Conservation (phyloP, 176 grass and related monocot genomes). For the Typha latifolia region DNA sequence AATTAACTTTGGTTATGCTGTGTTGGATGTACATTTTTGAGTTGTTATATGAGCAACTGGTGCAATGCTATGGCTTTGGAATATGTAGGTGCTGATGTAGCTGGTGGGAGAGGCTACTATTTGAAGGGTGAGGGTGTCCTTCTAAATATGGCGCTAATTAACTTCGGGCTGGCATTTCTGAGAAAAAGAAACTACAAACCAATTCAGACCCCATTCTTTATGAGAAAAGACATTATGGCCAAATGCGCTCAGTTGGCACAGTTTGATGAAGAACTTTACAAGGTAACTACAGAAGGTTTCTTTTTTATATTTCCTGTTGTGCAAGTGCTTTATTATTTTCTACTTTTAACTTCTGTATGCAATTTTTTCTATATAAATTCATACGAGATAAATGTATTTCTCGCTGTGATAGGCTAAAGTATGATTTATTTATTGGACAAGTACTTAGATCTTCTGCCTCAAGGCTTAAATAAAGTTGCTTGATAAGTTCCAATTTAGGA, state of each 20-base stretch:
- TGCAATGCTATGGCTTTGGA: conserved; percentile 2
- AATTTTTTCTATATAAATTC: background rate
- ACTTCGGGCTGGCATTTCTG: conserved; percentile 78
- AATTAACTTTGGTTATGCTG: too few species aligned
- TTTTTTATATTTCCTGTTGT: conserved; percentile 3
- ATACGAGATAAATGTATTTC: too few species aligned
- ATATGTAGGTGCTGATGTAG: conserved; percentile 67
- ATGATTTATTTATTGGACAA: too few species aligned
- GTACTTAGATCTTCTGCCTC: too few species aligned
- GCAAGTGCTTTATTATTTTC: too few species aligned
- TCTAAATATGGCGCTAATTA: conserved; percentile 77
- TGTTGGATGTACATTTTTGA: too few species aligned
- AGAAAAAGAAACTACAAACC: conserved; percentile 33
- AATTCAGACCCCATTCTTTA: conserved; percentile 96
- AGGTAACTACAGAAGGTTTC: conserved; percentile 27
- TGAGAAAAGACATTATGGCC: conserved; percentile 93
- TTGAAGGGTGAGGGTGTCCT: conserved; percentile 77
- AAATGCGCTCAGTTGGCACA: conserved; percentile 92
- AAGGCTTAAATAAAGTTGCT: too few species aligned
- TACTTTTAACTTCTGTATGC: too few species aligned
- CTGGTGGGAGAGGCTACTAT: conserved; percentile 86
- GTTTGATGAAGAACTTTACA: conserved; percentile 94
- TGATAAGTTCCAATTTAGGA: too few species aligned
- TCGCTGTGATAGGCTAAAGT: too few species aligned
- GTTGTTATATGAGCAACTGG: too few species aligned